phyloP scores from a whole-genome alignment of 768 basidiomycete genomes.

The Russula sp. region DNA sequence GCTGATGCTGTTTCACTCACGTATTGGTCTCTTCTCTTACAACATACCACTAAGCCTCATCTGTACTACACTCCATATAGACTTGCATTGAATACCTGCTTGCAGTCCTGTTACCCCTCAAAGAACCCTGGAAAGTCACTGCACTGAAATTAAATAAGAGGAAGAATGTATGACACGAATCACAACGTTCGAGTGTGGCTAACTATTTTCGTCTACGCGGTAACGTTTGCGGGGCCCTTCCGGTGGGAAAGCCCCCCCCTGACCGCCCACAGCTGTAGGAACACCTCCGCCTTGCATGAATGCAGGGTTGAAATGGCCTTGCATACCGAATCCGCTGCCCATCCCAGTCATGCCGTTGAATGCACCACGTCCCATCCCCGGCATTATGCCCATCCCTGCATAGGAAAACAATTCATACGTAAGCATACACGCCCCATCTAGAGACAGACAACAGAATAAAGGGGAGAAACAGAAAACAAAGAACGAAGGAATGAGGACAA shows the following conservation, averaged over 20 bases:
- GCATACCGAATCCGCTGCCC: conserved; percentile 39
- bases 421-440: conserved; percentile 34
- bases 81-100: conserved; percentile 7
- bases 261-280: conserved; percentile 9
- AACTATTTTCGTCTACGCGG: conserved; percentile 44
- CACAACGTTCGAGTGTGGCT: conserved; percentile 21
- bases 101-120: neutral
- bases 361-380: conserved; percentile 19
- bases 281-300: conserved; percentile 43
- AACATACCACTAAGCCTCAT: conserved; percentile 6
- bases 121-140: neutral
- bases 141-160: neutral
- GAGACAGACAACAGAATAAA: conserved; percentile 20
- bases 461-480: conserved; percentile 19
- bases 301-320: conserved; percentile 69
- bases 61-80: conserved; percentile 7
- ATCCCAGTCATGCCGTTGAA: conserved; percentile 19
- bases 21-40: neutral
- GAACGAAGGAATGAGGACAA: conserved; percentile 17
- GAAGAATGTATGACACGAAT: neutral
- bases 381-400: conserved; percentile 49
- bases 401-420: conserved; percentile 29
- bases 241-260: conserved; percentile 33
- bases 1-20: neutral
- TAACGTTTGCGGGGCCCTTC: conserved; percentile 50